A percentile compares a stretch with the other conserved stretches of the same genome.
Conservation (phyloP, 2,329 filamentous ascomycete genomes). For the Nemania serpens region DNA sequence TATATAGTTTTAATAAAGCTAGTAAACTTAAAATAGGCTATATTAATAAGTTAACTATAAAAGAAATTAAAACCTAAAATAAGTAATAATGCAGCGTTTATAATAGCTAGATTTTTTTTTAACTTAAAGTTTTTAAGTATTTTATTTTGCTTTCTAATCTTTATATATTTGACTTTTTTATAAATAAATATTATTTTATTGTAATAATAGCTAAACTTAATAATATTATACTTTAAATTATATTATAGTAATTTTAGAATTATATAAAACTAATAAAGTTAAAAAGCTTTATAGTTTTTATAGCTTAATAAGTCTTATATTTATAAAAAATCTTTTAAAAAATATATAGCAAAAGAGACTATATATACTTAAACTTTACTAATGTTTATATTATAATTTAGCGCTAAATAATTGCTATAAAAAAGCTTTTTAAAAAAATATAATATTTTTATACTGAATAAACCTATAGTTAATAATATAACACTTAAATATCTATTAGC, state of each 20-base stretch:
- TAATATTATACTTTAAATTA: not conserved
- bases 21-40: not conserved
- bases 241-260: not conserved
- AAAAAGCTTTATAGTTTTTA: not conserved
- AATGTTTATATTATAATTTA: not conserved
- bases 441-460: not conserved
- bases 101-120: not conserved
- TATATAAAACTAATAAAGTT: not conserved
- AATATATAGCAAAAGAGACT: not conserved
- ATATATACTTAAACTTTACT: not conserved
- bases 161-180: not conserved
- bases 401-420: not conserved
- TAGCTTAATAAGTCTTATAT: not conserved
- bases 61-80: not conserved
- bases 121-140: not conserved
- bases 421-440: not conserved
- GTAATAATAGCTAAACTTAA: not conserved
- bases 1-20: not conserved
- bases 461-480: not conserved
- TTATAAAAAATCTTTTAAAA: not conserved
- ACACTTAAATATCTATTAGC: not conserved
- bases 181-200: conserved; percentile 1
- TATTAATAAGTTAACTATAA: not conserved
- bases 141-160: not conserved
- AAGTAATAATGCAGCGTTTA: not conserved